Evolutionary conservation across 2,329 filamentous ascomycete genomes (phyloP).

Genomic region (Thielaviopsis populi): DNA sequence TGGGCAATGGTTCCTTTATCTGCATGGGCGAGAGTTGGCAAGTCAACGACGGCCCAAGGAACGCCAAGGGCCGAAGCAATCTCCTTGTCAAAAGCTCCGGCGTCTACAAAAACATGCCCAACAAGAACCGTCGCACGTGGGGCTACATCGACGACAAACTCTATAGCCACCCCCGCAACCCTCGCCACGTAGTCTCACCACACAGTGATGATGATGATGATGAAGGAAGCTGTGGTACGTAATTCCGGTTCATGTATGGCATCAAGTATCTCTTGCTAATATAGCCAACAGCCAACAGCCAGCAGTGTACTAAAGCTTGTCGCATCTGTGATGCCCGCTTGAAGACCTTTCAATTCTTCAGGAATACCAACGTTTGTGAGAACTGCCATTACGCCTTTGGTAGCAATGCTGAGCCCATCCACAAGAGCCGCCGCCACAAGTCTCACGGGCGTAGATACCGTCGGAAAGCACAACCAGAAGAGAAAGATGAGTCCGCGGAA

Average conservation of each 20-base stretch:
- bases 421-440: neutral
- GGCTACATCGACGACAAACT: neutral
- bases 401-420: neutral
- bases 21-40: neutral
- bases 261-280: neutral
- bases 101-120: neutral
- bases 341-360: neutral
- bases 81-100: neutral
- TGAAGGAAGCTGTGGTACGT: neutral
- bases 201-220: neutral
- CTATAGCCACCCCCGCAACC: neutral
- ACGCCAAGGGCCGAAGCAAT: neutral
- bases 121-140: neutral
- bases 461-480: neutral
- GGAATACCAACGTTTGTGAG: neutral
- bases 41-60: neutral
- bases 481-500: neutral
- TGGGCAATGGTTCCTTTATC: neutral
- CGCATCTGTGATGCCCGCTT: neutral
- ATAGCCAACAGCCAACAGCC: neutral
- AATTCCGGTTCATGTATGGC: neutral
- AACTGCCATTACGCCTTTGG: constrained; percentile 1
- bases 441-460: neutral
- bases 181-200: neutral
- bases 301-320: neutral